Base-by-base conservation (phyloP, 1,284 basidiomycete genomes). In the Leucoagaricus sp. region DNA sequence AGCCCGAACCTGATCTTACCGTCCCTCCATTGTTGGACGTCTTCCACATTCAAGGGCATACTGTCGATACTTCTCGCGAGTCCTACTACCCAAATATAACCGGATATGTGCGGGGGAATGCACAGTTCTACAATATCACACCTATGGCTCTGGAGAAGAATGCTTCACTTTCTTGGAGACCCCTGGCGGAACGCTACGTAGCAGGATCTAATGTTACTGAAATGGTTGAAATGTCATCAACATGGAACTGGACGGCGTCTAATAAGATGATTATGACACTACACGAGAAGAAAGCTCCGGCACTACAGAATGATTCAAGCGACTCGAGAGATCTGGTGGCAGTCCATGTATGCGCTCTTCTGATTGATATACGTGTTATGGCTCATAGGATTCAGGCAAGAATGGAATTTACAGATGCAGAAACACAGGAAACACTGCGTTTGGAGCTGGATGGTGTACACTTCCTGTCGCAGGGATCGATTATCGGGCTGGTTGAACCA, bases 391-490 rank as follows among this genome's bases (percentile, higher is more conserved):
- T 55, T 26, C 58, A 91, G 90, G 89, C 89, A 25, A 84, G 83
- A 59, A 76, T 92, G 17, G 90, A 92, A 59, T 65, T 91, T 13
- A 77, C 77, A 5, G 81, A 87, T 62, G 66, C 73, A 4, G 68
- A 69, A 15, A 78, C 70, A 6, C 70, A 74, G 0, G 82, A 85
- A 33, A 85, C 88, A 53, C 68, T 91, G 36, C 76, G 81, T 31
- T 71, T 91, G 2, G 86, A 91, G 58, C 84, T 92, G 60, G 85
- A 89, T 65, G 93, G 91, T 2, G 77, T 95, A 12, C 93, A 94
- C 71, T 85, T 91, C 65, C 63, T 89, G 8, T 74, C 81, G 8
- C 90, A 91, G 61, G 93, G 93, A 1, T 84, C 89, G 1, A 84
- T 94, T 40, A 89, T 87, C 65, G 89, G 91, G 0, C 80, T 89